phyloP scores from a whole-genome alignment of 2,329 filamentous ascomycete species.

The Monilinia aucupariae region DNA sequence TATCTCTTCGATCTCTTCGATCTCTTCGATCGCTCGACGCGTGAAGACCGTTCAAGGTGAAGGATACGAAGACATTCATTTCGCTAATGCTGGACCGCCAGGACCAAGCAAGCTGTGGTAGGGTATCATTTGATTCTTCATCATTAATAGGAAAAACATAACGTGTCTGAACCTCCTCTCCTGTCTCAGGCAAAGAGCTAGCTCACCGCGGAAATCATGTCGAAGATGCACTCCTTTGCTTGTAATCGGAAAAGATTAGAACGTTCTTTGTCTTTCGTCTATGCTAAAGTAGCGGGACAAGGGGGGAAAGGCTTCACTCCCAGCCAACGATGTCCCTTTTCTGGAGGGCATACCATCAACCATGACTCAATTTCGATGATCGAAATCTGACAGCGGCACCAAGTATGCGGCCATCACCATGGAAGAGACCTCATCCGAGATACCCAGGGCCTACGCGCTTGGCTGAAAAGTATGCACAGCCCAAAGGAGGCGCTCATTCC shows the following conservation, averaged over 20 bases:
- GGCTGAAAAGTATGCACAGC: constrained; percentile 1
- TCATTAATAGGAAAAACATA: no score
- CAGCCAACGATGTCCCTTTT: no score
- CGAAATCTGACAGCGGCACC: background rate
- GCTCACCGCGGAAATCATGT: background rate
- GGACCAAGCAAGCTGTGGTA: no score
- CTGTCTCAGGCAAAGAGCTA: background rate
- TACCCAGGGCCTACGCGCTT: background rate
- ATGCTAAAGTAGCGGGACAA: background rate
- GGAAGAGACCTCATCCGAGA: background rate
- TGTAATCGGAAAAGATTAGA: background rate
- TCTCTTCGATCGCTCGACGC: no score
- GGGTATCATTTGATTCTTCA: no score
- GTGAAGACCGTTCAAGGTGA: no score
- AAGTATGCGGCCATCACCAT: background rate
- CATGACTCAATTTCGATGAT: background rate
- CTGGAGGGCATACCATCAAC: background rate
- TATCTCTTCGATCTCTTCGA: no score
- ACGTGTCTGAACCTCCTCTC: no score
- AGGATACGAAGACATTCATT: no score
- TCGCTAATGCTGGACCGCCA: no score
- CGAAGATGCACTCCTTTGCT: background rate
- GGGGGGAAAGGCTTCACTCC: background rate
- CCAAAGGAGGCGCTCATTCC: constrained; percentile 1
- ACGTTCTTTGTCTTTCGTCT: background rate